Evolutionary conservation across 805 yeast genomes (phyloP), one percentile per base, ranked within the genome.

Genomic region (Tetrapisispora phaffii): DNA sequence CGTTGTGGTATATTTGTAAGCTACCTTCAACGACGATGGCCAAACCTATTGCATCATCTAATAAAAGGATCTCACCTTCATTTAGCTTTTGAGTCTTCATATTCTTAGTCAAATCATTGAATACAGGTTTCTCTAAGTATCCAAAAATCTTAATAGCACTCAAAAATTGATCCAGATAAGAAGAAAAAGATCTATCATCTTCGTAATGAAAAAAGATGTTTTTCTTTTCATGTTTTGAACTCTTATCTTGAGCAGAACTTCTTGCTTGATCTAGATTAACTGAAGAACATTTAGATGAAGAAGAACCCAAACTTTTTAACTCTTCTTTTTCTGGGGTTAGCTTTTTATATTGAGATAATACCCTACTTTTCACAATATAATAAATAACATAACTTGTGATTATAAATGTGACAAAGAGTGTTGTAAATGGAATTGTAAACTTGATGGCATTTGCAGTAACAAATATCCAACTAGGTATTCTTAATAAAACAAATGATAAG

Each of bases 111-210:
- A 90, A 73, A 56, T 89, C 97, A 58, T 89, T 94, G 62, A 90
- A 89, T 1, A 90, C 96, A 2, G 85, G 83, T 49, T 82, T 75
- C 52, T 90, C 97, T 41, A 90, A 70, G 62, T 90, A 90, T 2
- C 97, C 97, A 68, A 90, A 93, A 7, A 93, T 83, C 63, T 87
- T 88, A 51, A 93, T 85, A 2, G 96, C 97, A 42, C 85, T 76
- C 39, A 90, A 66, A 55, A 90, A 90, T 60, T 89, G 95, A 60
- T 90, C 96, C 43, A 90, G 67, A 57, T 87, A 89, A 39, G 85
- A 80, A 1, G 82, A 66, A 38, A 76, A 65, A 16, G 52, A 45
- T 7, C 43, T 44, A 7, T 46, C 50, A 33, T 45, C 44, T n/a
- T 50, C 50, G 29, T 49, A 39, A 26, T 34, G 44, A 29, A 32